Percentiles rank a stretch among this genome's conserved stretches.
Evolutionary conservation across 2,329 filamentous ascomycete species (phyloP).

Genomic region (Didymellaceae sp.): DNA sequence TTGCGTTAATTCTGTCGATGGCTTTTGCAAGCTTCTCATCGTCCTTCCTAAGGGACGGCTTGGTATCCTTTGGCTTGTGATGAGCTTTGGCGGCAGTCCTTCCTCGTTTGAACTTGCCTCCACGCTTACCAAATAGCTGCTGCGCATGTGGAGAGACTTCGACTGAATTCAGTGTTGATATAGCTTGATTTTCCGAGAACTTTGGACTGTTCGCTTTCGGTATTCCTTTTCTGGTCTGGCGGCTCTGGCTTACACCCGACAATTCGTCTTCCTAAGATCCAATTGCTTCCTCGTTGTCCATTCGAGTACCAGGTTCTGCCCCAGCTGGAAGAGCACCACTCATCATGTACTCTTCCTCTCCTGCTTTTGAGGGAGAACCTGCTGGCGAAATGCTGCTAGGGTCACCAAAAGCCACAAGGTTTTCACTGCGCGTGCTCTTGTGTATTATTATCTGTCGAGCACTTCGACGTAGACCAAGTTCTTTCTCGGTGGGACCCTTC

Average conservation of each 20-base stretch:
- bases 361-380: too few species aligned
- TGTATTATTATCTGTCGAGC: too few species aligned
- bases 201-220: background rate
- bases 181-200: background rate
- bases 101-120: background rate
- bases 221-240: background rate
- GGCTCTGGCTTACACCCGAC: too few species aligned
- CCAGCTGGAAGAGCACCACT: background rate
- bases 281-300: background rate
- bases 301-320: too few species aligned
- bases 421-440: too few species aligned
- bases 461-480: too few species aligned
- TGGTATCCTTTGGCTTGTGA: background rate
- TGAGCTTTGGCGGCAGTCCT: background rate
- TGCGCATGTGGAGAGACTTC: background rate
- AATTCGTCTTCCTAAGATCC: background rate
- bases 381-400: too few species aligned
- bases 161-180: background rate
- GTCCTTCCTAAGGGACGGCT: background rate
- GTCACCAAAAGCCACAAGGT: too few species aligned
- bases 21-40: conserved; percentile 1
- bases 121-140: too few species aligned
- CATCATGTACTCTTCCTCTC: background rate
- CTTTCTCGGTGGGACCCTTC: too few species aligned
- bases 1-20: background rate